Base-by-base conservation (phyloP, 2,329 filamentous ascomycete species). In the Didymella keratinophila region DNA sequence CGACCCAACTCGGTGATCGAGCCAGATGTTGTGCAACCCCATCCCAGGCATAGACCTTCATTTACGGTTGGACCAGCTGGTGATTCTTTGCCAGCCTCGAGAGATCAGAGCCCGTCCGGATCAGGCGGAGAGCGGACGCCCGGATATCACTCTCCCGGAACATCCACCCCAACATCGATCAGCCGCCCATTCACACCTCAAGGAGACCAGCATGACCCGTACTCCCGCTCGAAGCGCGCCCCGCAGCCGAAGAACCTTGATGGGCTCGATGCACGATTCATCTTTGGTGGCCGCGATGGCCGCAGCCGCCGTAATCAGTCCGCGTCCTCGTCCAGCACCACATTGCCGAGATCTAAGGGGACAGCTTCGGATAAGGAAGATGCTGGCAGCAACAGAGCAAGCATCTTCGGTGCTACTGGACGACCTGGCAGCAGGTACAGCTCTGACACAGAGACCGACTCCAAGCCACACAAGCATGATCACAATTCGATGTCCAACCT, bases 401-500 rank as follows among this genome's bases (percentile, higher is more conserved):
- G 83, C 56, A 81, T 87, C 48, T 86, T 87, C 62, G 80, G 81
- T 30, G 78, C 77, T 27, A 64, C 58, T 53, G 82, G 81, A 57
- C 79, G 78, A 52, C 84, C 86, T 62, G 80, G 87, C 21, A 54
- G 61, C 28, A 79, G 78, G 36, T 67, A 85, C 63, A 80, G 62
- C 23, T 71, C 71, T 10, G 68, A 86, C 21, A 71, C 71, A 20
- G 80, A 79, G 64, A 60, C 70, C 62, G 63, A 77, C 52, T 51
- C 52, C 63, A 65, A 72, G 27, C 58, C 66, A n/a, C 75, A 74
- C 53, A 64, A 74, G 41, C 78, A 91, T 56, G 66, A 72, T 32
- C 78, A 91, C 59, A 88, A 90, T 21, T 97, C 95, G 5, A 98
- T 98, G 90, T 89, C 91, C 3, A 94, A 98, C 70, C 79, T 99